These are phyloP conservation scores for Silene conica DNA, from an alignment of 148 eudicot species.

Conservation along the genomic window DNA sequence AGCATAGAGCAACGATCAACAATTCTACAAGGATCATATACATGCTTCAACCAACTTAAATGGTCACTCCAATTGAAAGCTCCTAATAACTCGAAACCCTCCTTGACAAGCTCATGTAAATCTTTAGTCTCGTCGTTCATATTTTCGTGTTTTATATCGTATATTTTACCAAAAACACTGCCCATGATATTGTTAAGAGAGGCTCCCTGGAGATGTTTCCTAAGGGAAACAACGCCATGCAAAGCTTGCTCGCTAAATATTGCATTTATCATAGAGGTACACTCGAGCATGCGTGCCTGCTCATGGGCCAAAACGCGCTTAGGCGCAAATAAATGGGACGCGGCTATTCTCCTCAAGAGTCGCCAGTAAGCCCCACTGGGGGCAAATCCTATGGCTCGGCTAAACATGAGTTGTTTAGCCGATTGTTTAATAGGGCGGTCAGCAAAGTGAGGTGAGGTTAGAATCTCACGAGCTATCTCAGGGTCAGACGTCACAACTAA, in stretches of 20 bases:
- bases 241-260: conserved; percentile 33
- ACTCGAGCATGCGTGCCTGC: conserved; percentile 36
- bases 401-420: conserved; percentile 59
- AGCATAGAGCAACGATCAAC: conserved; percentile 33
- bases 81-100: conserved; percentile 67
- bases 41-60: conserved; percentile 45
- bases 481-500: conserved; percentile 51
- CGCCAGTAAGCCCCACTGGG: conserved; percentile 67
- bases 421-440: conserved; percentile 65
- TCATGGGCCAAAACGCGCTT: conserved; percentile 45
- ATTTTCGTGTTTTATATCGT: conserved; percentile 1
- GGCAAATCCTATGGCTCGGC: conserved; percentile 73
- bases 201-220: conserved; percentile 48
- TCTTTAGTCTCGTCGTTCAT: conserved; percentile 29
- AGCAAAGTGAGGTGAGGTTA: conserved; percentile 53
- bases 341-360: conserved; percentile 44
- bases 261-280: conserved; percentile 35
- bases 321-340: conserved; percentile 57
- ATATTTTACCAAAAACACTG: conserved; percentile 49
- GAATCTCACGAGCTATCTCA: conserved; percentile 43
- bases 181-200: conserved; percentile 50
- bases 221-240: conserved; percentile 30
- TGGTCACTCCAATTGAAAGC: conserved; percentile 65
- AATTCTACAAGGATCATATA: conserved; percentile 43
- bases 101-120: conserved; percentile 46